Percentiles rank a stretch among this genome's conserved stretches.
Conservation (phyloP, 352 stramenopile genomes). For the Globisporangium iwayamae region DNA sequence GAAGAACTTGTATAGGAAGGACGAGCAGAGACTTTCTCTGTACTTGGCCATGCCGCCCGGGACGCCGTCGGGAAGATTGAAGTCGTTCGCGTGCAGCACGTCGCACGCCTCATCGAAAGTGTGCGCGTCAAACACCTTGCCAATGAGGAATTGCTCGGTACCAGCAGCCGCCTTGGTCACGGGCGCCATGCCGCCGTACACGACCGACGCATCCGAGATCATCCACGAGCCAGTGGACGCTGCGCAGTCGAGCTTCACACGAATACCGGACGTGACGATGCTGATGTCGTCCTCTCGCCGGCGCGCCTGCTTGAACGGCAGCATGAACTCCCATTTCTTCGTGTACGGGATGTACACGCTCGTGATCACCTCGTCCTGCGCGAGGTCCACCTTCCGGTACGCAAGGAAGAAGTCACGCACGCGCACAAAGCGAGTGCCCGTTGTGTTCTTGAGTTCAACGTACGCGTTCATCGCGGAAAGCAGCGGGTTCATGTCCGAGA, state of each 20-base stretch:
- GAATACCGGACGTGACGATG: conserved; percentile 95
- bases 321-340: conserved; percentile 89
- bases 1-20: conserved; percentile 96
- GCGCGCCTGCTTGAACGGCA: conserved; percentile 95
- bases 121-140: conserved; percentile 69
- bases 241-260: conserved; percentile 69
- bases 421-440: conserved; percentile 34
- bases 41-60: conserved; percentile 94
- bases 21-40: conserved; percentile 90
- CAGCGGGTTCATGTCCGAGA: conserved; percentile 97
- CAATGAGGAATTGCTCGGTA: conserved; percentile 71
- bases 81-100: conserved; percentile 81
- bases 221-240: conserved; percentile 72
- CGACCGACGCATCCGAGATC: conserved; percentile 49
- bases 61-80: conserved; percentile 88
- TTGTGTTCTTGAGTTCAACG: conserved; percentile 49
- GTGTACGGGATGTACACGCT: conserved; percentile 88
- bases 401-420: conserved; percentile 94
- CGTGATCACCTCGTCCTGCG: conserved; percentile 89
- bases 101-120: conserved; percentile 85
- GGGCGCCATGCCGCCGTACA: conserved; percentile 72
- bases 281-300: conserved; percentile 96
- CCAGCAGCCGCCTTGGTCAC: conserved; percentile 51
- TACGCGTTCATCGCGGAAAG: conserved; percentile 85
- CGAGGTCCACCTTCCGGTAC: conserved; percentile 92